Conservation (phyloP, 1,139 yeast species). For the Scheffersomyces insectosa region DNA sequence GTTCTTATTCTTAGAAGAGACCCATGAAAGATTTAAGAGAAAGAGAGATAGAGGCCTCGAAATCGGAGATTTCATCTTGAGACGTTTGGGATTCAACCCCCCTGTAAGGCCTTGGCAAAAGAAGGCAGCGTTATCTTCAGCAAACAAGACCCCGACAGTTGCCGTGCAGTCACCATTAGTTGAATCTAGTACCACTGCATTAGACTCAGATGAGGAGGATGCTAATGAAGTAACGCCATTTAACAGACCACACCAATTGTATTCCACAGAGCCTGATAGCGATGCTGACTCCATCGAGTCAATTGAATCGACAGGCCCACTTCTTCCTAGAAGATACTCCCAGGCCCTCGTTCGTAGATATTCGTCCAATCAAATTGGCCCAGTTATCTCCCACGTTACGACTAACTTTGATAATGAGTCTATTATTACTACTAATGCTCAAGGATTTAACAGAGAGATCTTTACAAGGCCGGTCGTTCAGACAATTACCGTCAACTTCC, state of each 20-base stretch:
- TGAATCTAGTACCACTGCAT: not conserved
- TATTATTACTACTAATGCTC: not conserved
- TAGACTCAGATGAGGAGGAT: not conserved
- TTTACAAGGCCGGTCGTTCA: slow-evolving; percentile 25
- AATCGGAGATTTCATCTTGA: slow-evolving; percentile 48
- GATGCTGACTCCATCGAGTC: slow-evolving; percentile 1
- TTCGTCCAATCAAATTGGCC: slow-evolving; percentile 10
- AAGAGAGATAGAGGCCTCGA: slow-evolving; percentile 53
- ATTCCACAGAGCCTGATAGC: not conserved
- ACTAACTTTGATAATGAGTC: slow-evolving; percentile 1
- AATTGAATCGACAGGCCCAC: slow-evolving; percentile 7
- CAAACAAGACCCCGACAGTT: not conserved
- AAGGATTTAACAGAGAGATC: slow-evolving; percentile 5
- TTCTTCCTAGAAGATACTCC: slow-evolving; percentile 8
- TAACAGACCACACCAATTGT: not conserved
- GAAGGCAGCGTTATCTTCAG: not conserved
- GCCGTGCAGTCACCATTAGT: not conserved
- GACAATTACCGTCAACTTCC: slow-evolving; percentile 19
- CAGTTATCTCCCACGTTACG: slow-evolving; percentile 2
- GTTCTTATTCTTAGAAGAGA: slow-evolving; percentile 61
- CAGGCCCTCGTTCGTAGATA: slow-evolving; percentile 17
- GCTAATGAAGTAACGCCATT: slow-evolving; percentile 1
- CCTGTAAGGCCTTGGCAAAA: slow-evolving; percentile 37
- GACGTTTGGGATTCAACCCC: slow-evolving; percentile 30
- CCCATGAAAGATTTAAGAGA: slow-evolving; percentile 45